These are phyloP conservation scores for Lachancea waltii DNA, from an alignment of 805 yeast genomes.

Conservation along the genomic window DNA sequence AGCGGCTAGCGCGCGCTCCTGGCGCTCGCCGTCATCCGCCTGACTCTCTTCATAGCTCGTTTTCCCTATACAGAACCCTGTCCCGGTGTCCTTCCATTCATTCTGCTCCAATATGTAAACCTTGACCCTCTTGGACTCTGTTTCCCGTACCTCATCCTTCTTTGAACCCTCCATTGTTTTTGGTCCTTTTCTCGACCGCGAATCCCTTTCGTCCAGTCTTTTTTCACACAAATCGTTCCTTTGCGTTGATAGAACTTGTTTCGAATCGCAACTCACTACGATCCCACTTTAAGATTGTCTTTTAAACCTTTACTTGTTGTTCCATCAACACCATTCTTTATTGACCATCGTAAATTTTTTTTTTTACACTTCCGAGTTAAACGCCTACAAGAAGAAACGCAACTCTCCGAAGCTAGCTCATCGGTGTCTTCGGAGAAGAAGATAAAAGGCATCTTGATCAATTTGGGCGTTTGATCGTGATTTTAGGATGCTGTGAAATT, in stretches of 20 bases:
- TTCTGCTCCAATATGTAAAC: constrained; percentile 79
- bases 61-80: constrained; percentile 83
- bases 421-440: too few relatives aligned
- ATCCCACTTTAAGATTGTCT: not conserved
- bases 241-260: not conserved
- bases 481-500: too few relatives aligned
- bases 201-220: not conserved
- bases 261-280: not conserved
- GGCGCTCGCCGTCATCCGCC: constrained; percentile 15
- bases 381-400: not conserved
- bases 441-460: too few relatives aligned
- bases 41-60: constrained; percentile 19
- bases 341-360: not conserved
- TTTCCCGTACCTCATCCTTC: constrained; percentile 16
- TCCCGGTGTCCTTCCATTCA: constrained; percentile 87
- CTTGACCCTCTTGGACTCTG: constrained; percentile 71
- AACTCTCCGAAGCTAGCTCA: not conserved
- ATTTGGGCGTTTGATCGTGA: too few relatives aligned
- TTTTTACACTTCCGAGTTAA: not conserved
- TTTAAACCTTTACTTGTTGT: too few relatives aligned
- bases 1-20: constrained; percentile 36
- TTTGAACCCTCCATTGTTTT: constrained; percentile 1
- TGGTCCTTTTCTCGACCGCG: not conserved
- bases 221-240: not conserved
- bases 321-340: not conserved